A percentile compares a stretch with the other conserved stretches of the same genome.
Evolutionary conservation across 2,329 filamentous ascomycete species (phyloP).

Genomic region (Cryphonectria japonica): DNA sequence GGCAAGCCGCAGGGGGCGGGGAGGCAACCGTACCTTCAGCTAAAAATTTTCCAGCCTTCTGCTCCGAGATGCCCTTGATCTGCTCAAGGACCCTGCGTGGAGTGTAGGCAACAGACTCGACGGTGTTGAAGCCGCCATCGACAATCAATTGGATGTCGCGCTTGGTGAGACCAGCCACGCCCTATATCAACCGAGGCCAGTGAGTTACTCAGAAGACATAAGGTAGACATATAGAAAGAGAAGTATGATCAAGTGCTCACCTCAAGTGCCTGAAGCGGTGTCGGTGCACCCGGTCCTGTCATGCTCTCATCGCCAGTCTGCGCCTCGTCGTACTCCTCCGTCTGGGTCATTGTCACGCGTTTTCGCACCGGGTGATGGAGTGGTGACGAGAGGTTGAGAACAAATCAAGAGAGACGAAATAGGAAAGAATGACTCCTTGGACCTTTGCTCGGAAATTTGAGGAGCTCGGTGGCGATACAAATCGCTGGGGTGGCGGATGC

Average conservation of each 20-base stretch:
- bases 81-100: constrained; percentile 83
- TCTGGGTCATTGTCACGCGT: constrained; percentile 46
- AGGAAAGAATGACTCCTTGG: neutral
- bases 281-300: constrained; percentile 89
- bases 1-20: neutral
- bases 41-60: constrained; percentile 91
- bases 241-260: constrained; percentile 52
- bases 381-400: neutral
- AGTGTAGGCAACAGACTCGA: constrained; percentile 93
- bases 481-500: neutral
- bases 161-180: constrained; percentile 86
- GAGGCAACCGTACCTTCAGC: constrained; percentile 68
- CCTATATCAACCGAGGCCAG: constrained; percentile 61
- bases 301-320: constrained; percentile 71
- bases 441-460: neutral
- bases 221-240: neutral
- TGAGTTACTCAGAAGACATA: neutral
- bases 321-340: constrained; percentile 70
- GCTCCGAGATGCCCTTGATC: constrained; percentile 97
- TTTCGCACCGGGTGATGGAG: neutral
- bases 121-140: constrained; percentile 92
- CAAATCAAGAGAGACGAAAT: neutral
- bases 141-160: constrained; percentile 92
- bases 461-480: neutral
- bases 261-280: constrained; percentile 83